Base-by-base conservation (phyloP, 2,329 filamentous ascomycete species). In the Mollisia scopiformis region DNA sequence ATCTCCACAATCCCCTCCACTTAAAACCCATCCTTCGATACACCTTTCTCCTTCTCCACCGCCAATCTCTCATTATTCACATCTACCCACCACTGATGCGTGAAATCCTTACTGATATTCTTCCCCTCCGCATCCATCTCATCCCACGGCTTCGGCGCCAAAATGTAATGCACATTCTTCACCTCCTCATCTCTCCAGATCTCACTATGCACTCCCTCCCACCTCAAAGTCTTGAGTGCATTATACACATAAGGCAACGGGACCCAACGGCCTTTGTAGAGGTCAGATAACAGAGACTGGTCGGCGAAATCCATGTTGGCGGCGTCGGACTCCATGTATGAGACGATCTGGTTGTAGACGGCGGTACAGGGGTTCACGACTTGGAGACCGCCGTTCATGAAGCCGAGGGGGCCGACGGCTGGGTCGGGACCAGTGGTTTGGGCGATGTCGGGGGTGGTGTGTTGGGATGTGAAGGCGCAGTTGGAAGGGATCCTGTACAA, bases 101-200 rank as follows among this genome's bases (percentile, higher is more conserved):
- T 79, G 71, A 79, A 80, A 35, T 80, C 79, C 0, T 55, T 67
- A 5, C 64, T 54, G 2, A 65, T 76, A 71, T 76, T 80, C 37
- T 77, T 73, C 2, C 81, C 82, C 14, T 75, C 66, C 1, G 68
- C 75, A 46, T 80, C 75, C 30, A 80, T 64, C 73, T 84, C 79
- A 46, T 85, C 78, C 85, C 85, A 88, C 2, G 85, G 85, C 74
- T 88, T 88, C 0, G 85, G 84, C 37, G 77, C 80, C 23, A 88
- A 71, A 49, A 88, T 86, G 62, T 85, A 87, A 69, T 88, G 85
- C 6, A 88, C 72, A 66, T 86, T 86, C 76, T 85, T 86, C 53
- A 88, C 82, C 41, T 75, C 71, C 19, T 81, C 81, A 66, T 88
- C 85, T 11, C 76, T 73, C 85, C 85, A 88, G 59, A 88, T 83